Evolutionary conservation across 345 rosid genomes (phyloP), one percentile per base, ranked within the genome.

Genomic region (Iberis pinnata): DNA sequence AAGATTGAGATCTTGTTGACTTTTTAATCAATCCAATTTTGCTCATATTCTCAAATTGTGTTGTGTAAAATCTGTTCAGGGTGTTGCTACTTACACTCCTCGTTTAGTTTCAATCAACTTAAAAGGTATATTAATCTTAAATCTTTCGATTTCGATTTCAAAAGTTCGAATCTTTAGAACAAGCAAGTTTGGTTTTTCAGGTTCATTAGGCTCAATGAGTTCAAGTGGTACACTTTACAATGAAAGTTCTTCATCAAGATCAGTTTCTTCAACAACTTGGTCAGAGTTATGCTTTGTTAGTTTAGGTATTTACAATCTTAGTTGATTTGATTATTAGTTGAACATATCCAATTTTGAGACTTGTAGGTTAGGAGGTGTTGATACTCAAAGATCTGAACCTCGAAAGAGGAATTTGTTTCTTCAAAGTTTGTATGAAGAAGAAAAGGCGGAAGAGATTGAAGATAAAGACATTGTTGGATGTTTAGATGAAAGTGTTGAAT

Each of bases 121-220:
- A 36, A 86, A 88, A 85, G 98, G 98, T 90, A 12, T 56, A 5
- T 55, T 4, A 24, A 19, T 42, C 12, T 41, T 29, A n/a, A n/a
- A n/a, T n/a, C n/a, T n/a, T n/a, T n/a, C n/a, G n/a, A n/a, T n/a
- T n/a, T n/a, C n/a, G n/a, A n/a, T n/a, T n/a, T n/a, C n/a, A n/a
- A n/a, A n/a, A n/a, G n/a, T n/a, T n/a, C n/a, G n/a, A n/a, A n/a
- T n/a, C n/a, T n/a, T n/a, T n/a, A n/a, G 46, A 43, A 61, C 13
- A 17, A 48, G 8, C 36, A 15, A 16, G 50, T n/a, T n/a, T n/a
- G n/a, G n/a, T n/a, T n/a, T n/a, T n/a, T 65, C 71, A 89, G 96
- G 97, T 35, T 84, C 94, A 24, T 79, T 92, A 58, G 98, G 98
- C 61, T 73, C 86, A 49, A 48, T 88, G 80, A 78, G 93, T 61